These are phyloP conservation scores for Fusarium haematococcum DNA, from an alignment of 2,329 filamentous ascomycete genomes.

Conservation along the genomic window DNA sequence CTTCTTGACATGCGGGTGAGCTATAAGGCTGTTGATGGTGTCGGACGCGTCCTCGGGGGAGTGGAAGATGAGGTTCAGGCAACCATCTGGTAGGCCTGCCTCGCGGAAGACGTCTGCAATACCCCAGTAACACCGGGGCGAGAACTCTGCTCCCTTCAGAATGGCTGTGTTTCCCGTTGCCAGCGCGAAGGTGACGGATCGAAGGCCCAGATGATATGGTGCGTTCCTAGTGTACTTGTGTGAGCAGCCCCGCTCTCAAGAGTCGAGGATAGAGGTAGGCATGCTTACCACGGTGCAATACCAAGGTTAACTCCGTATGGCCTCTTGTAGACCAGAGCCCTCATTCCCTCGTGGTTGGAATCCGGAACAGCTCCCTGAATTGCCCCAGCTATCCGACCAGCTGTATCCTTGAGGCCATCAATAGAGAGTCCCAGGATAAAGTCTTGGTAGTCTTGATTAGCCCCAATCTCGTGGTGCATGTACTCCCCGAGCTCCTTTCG, in stretches of 20 bases:
- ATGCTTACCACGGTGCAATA: constrained; percentile 23
- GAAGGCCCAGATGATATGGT: background rate
- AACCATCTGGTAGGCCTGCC: constrained; percentile 81
- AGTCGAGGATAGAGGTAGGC: background rate
- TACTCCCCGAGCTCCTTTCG: constrained; percentile 5
- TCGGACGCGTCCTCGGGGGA: constrained; percentile 73
- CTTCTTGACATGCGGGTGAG: constrained; percentile 75
- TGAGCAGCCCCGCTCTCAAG: background rate
- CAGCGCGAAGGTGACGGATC: constrained; percentile 1
- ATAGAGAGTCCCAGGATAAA: constrained; percentile 48
- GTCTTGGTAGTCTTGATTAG: constrained; percentile 13
- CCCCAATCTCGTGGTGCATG: constrained; percentile 22
- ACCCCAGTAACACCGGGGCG: constrained; percentile 71
- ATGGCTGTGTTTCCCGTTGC: constrained; percentile 76
- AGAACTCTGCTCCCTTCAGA: constrained; percentile 76
- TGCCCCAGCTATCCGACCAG: constrained; percentile 47
- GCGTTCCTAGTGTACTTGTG: constrained; percentile 2
- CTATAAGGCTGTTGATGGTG: constrained; percentile 75
- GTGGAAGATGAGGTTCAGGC: constrained; percentile 76
- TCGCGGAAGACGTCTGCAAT: constrained; percentile 73
- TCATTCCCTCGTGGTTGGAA: constrained; percentile 32
- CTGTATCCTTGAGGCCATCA: constrained; percentile 50
- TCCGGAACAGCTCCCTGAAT: constrained; percentile 46
- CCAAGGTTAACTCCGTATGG: constrained; percentile 27
- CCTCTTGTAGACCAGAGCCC: constrained; percentile 21